Evolutionary conservation across 345 rosid genomes (phyloP).

Genomic region (Arabidopsis suecica): DNA sequence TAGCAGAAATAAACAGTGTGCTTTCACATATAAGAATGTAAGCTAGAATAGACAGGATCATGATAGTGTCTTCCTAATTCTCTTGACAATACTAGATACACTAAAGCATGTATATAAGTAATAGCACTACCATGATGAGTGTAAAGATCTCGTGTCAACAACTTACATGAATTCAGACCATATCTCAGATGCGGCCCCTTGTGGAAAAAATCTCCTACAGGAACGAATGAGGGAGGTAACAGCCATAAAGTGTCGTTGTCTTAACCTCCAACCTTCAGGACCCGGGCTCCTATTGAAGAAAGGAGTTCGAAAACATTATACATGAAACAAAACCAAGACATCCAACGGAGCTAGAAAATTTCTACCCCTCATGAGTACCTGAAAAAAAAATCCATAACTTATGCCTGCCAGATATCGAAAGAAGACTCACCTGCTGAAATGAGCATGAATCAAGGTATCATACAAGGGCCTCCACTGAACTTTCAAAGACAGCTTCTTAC

Average conservation of each 20-base stretch:
- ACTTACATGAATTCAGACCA: conserved; percentile 95
- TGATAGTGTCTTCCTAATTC: conserved; percentile 5
- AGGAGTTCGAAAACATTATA: conserved; percentile 1
- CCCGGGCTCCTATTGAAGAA: conserved; percentile 73
- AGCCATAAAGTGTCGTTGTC: conserved; percentile 90
- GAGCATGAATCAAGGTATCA: conserved; percentile 83
- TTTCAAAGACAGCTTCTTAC: conserved; percentile 74
- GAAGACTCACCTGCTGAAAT: conserved; percentile 76
- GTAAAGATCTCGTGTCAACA: conserved; percentile 23
- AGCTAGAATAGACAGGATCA: conserved; percentile 16
- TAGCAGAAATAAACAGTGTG: background rate
- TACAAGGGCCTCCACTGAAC: conserved; percentile 92
- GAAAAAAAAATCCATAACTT: conserved; percentile 1
- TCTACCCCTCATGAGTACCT: background rate
- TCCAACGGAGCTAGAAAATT: background rate
- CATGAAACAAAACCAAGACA: conserved; percentile 19
- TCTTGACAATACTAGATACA: conserved; percentile 13
- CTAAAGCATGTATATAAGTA: conserved; percentile 2
- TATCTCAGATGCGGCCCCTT: conserved; percentile 88
- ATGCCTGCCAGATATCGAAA: conserved; percentile 25
- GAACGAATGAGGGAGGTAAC: conserved; percentile 89
- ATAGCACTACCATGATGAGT: conserved; percentile 22
- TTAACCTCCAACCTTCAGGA: conserved; percentile 97
- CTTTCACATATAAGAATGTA: conserved; percentile 26
- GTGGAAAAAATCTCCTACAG: conserved; percentile 82